Conservation (phyloP, 179 eudicot genomes). For the Heliamphora pulchella region DNA sequence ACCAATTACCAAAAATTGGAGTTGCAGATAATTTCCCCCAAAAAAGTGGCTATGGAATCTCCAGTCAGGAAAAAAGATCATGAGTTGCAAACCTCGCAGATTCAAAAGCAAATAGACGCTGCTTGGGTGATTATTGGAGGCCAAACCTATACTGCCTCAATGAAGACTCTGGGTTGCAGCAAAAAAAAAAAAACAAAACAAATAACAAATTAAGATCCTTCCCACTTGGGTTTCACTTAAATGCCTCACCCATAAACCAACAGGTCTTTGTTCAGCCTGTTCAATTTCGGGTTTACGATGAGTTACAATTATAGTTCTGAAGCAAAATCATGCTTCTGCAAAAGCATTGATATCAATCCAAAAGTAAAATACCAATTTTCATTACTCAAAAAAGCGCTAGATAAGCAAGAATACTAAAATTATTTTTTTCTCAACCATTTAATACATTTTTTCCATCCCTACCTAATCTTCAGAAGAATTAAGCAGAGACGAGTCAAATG, state of each 20-base stretch:
- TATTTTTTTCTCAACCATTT: background rate
- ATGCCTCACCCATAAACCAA: background rate
- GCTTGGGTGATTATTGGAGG: background rate
- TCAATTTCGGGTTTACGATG: background rate
- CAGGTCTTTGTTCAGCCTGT: background rate
- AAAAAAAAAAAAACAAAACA: background rate
- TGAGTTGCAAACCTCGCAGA: background rate
- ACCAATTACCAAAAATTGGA: background rate
- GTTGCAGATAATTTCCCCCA: background rate
- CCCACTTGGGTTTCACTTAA: background rate
- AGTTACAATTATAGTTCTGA: background rate
- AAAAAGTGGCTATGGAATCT: background rate
- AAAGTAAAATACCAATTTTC: background rate
- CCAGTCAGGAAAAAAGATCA: background rate
- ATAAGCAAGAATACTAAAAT: background rate
- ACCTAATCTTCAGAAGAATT: background rate
- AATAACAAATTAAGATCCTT: slow-evolving; percentile 6
- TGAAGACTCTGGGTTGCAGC: background rate
- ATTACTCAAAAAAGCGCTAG: background rate
- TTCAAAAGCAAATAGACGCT: too few relatives aligned
- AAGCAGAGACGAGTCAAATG: background rate
- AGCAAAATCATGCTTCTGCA: background rate
- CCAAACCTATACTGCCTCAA: slow-evolving; percentile 1
- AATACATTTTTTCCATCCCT: background rate
- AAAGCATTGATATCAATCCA: background rate